Evolutionary conservation across 2,329 filamentous ascomycete genomes (phyloP).

Genomic region (Trichoderma simmonsii): DNA sequence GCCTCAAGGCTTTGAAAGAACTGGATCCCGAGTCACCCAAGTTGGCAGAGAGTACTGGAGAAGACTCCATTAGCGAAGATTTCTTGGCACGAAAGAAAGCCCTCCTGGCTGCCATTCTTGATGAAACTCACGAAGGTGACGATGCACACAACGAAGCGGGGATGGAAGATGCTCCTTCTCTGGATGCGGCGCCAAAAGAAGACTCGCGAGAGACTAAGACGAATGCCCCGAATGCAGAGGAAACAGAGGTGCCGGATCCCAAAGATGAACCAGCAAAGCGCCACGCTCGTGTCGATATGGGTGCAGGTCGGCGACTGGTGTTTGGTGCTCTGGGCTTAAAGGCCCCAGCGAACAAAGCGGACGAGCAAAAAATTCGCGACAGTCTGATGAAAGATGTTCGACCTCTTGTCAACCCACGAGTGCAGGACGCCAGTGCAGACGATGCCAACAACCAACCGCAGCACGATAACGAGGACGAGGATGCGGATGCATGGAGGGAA

Average conservation of each 20-base stretch:
- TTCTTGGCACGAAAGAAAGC: conserved; percentile 41
- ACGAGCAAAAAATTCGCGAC: conserved; percentile 61
- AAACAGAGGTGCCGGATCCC: background rate
- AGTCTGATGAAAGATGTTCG: conserved; percentile 56
- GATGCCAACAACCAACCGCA: background rate
- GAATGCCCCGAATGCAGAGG: background rate
- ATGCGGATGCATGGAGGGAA: conserved; percentile 66
- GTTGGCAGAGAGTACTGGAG: conserved; percentile 12
- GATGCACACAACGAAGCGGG: background rate
- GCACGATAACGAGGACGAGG: conserved; percentile 30
- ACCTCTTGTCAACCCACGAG: conserved; percentile 37
- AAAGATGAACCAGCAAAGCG: conserved; percentile 14
- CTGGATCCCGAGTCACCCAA: conserved; percentile 21
- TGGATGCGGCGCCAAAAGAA: background rate
- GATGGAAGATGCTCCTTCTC: background rate
- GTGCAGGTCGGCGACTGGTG: conserved; percentile 63
- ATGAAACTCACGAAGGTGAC: conserved; percentile 14
- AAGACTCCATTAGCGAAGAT: conserved; percentile 25
- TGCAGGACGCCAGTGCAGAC: conserved; percentile 21
- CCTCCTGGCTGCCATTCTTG: conserved; percentile 32
- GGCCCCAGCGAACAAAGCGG: conserved; percentile 64
- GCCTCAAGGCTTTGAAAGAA: conserved; percentile 29
- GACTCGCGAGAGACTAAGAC: background rate
- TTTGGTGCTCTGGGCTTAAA: conserved; percentile 71
- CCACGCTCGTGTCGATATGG: conserved; percentile 42